phyloP scores from a whole-genome alignment of 345 rosid species.

The Excoecaria cochinchinensis region DNA sequence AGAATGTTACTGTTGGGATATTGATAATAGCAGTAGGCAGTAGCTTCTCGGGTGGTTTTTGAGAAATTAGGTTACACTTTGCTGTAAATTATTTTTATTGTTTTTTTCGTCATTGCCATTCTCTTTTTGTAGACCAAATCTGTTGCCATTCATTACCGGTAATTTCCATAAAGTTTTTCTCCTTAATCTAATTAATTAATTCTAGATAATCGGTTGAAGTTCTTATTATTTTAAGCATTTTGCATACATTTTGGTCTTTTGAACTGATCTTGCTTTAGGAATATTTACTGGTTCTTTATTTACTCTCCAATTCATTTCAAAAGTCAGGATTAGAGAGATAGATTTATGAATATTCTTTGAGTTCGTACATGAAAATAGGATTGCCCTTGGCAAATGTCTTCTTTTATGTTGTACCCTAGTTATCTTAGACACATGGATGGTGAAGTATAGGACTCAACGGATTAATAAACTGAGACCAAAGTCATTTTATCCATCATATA shows the following conservation, averaged over 20 bases:
- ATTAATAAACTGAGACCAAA: not conserved
- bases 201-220: not conserved
- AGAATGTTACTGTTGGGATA: constrained; percentile 60
- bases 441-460: not conserved
- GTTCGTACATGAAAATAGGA: not conserved
- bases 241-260: too few species aligned
- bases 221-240: not conserved
- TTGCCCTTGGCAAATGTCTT: not conserved
- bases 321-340: not conserved
- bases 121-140: constrained; percentile 96
- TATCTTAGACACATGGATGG: not conserved
- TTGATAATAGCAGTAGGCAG: constrained; percentile 59
- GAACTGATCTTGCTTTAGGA: too few species aligned
- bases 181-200: not conserved
- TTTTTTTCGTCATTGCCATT: constrained; percentile 69
- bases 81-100: constrained; percentile 75
- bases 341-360: not conserved
- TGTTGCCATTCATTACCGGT: constrained; percentile 88
- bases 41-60: constrained; percentile 89
- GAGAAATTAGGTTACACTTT: constrained; percentile 80
- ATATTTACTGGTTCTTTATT: too few species aligned
- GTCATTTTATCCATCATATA: not conserved
- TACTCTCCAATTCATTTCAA: too few species aligned
- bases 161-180: constrained; percentile 13
- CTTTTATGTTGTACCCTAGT: not conserved